These are phyloP conservation scores for Colletotrichum lindemuthianum DNA, from an alignment of 2,329 filamentous ascomycete species.

Conservation along the genomic window DNA sequence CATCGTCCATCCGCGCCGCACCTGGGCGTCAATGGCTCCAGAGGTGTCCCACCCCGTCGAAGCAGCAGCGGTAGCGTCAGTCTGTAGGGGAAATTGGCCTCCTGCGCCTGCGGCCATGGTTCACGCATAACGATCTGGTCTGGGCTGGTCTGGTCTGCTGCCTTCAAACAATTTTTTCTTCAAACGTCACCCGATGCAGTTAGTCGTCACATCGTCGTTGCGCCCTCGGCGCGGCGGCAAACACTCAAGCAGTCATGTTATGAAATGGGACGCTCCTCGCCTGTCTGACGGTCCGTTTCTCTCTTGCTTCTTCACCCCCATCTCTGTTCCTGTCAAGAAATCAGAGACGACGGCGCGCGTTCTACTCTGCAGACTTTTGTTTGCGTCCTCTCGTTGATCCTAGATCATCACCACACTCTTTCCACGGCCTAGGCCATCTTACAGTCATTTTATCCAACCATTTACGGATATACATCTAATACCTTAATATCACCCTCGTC, in stretches of 20 bases:
- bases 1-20: conserved; percentile 4
- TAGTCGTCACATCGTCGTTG: conserved; percentile 10
- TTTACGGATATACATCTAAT: conserved; percentile 26
- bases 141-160: background rate
- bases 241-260: background rate
- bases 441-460: conserved; percentile 42
- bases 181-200: conserved; percentile 13
- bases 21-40: conserved; percentile 4
- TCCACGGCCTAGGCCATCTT: conserved; percentile 47
- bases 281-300: background rate
- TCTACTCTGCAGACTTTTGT: conserved; percentile 38
- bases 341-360: conserved; percentile 32
- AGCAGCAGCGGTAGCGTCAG: background rate
- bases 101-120: conserved; percentile 14
- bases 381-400: conserved; percentile 49
- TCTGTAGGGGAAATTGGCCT: conserved; percentile 21
- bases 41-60: background rate
- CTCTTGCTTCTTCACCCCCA: conserved; percentile 10
- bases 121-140: conserved; percentile 6
- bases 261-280: conserved; percentile 12
- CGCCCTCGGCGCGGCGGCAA: background rate
- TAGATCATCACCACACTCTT: conserved; percentile 44
- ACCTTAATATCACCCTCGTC: conserved; percentile 24
- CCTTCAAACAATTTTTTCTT: conserved; percentile 4
- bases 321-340: conserved; percentile 32